These are phyloP conservation scores for Penicillium fuscoglaucum DNA, from an alignment of 2,329 filamentous ascomycete genomes.

Conservation along the genomic window DNA sequence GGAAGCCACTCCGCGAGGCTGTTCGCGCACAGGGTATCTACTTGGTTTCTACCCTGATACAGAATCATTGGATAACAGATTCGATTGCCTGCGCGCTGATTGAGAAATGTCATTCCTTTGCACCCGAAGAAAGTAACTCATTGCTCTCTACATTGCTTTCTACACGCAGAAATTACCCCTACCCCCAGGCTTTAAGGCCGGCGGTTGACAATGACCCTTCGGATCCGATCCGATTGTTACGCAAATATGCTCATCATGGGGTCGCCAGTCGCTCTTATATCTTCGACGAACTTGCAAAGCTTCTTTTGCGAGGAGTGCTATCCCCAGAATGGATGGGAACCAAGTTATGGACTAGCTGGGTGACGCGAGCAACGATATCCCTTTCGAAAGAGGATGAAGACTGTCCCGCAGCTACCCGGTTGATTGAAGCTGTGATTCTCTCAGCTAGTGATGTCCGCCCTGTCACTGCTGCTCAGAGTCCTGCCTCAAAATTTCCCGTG, in stretches of 20 bases:
- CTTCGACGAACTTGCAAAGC: constrained; percentile 37
- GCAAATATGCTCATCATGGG: constrained; percentile 28
- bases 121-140: constrained; percentile 40
- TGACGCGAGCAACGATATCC: constrained; percentile 40
- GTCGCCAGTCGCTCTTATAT: constrained; percentile 30
- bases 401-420: constrained; percentile 31
- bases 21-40: constrained; percentile 44
- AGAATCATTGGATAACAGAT: constrained; percentile 38
- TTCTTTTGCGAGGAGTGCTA: constrained; percentile 34
- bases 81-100: constrained; percentile 35
- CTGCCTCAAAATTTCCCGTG: not conserved
- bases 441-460: constrained; percentile 27
- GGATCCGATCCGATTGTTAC: constrained; percentile 35
- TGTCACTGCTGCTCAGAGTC: not conserved
- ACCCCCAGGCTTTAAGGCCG: constrained; percentile 32
- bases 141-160: constrained; percentile 37
- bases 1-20: constrained; percentile 44
- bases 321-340: constrained; percentile 46
- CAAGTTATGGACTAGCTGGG: constrained; percentile 37
- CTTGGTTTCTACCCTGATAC: constrained; percentile 40
- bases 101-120: constrained; percentile 31
- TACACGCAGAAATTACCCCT: constrained; percentile 29
- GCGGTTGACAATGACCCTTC: constrained; percentile 14
- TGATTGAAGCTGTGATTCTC: constrained; percentile 38
- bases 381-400: constrained; percentile 38